Conservation (phyloP, 805 yeast genomes). For the Hanseniaspora pseudoguilliermondii region DNA sequence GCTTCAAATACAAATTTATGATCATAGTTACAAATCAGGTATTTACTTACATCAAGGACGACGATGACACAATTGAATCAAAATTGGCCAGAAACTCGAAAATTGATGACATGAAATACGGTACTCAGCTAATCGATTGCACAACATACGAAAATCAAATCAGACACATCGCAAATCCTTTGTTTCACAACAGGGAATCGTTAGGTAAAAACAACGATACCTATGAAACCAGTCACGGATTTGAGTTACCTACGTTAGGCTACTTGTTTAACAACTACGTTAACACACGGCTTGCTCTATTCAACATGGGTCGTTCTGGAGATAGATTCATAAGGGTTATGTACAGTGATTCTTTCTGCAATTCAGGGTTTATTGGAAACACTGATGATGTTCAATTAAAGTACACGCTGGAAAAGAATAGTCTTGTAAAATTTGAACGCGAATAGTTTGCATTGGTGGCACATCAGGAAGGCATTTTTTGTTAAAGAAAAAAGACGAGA, state of each 20-base stretch:
- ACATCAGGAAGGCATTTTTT: no score
- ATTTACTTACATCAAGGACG: conserved; percentile 4
- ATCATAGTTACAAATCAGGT: conserved; percentile 7
- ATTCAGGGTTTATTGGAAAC: background rate
- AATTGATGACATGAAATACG: background rate
- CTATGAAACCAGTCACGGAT: background rate
- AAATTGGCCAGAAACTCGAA: background rate
- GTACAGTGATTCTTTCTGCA: conserved; percentile 7
- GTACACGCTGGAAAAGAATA: background rate
- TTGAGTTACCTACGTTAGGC: conserved; percentile 10
- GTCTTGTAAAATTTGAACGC: background rate
- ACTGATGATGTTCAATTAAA: background rate
- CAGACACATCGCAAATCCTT: conserved; percentile 3
- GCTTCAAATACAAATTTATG: conserved; percentile 10
- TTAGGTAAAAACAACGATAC: background rate
- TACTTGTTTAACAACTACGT: conserved; percentile 9
- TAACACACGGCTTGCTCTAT: conserved; percentile 1
- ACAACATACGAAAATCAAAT: conserved; percentile 4
- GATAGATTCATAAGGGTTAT: conserved; percentile 3
- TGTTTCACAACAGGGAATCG: conserved; percentile 2
- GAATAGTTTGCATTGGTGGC: background rate
- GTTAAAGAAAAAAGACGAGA: background rate
- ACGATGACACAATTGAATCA: background rate
- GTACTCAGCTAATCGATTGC: background rate
- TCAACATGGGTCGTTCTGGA: conserved; percentile 6